These are phyloP conservation scores for Geotrichum siamense DNA, from an alignment of 1,139 yeast species.

Conservation along the genomic window DNA sequence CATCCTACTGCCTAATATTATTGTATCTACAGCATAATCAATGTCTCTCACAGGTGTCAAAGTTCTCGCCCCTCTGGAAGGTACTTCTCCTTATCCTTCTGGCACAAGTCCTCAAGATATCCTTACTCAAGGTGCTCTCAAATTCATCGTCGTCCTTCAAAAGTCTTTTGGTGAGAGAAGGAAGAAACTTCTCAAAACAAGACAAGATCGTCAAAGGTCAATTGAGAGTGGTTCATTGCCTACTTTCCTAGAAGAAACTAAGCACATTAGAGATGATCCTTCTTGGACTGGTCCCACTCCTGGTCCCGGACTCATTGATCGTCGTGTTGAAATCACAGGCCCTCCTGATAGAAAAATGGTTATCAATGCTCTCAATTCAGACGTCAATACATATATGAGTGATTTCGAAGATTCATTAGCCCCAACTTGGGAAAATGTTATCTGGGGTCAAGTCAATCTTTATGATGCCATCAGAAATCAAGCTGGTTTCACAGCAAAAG, in stretches of 20 bases:
- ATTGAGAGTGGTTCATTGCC: slow-evolving; percentile 67
- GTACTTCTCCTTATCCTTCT: slow-evolving; percentile 15
- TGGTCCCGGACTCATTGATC: slow-evolving; percentile 65
- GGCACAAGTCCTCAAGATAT: slow-evolving; percentile 30
- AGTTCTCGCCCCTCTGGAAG: slow-evolving; percentile 15
- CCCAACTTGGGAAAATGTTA: slow-evolving; percentile 82
- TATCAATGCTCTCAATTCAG: slow-evolving; percentile 61
- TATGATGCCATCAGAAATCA: slow-evolving; percentile 52
- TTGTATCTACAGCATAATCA: too few relatives aligned
- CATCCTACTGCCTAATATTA: too few relatives aligned
- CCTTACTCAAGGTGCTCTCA: slow-evolving; percentile 61
- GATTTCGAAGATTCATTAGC: slow-evolving; percentile 69
- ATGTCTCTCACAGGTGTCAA: slow-evolving; percentile 11
- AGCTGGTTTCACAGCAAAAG: slow-evolving; percentile 49
- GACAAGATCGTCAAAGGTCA: slow-evolving; percentile 51
- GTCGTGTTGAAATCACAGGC: slow-evolving; percentile 83
- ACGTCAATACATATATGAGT: slow-evolving; percentile 66
- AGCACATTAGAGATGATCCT: slow-evolving; percentile 58
- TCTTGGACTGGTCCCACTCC: slow-evolving; percentile 72
- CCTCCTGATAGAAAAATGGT: slow-evolving; percentile 76
- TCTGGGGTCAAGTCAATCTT: slow-evolving; percentile 75
- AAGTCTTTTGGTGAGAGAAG: slow-evolving; percentile 61
- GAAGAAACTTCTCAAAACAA: slow-evolving; percentile 50
- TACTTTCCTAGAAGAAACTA: slow-evolving; percentile 64
- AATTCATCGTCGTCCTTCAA: slow-evolving; percentile 66